Percentiles rank a stretch among this genome's conserved stretches.
These are phyloP conservation scores for Castanea mollissima DNA, from an alignment of 306 rosid genomes.

Conservation along the genomic window DNA sequence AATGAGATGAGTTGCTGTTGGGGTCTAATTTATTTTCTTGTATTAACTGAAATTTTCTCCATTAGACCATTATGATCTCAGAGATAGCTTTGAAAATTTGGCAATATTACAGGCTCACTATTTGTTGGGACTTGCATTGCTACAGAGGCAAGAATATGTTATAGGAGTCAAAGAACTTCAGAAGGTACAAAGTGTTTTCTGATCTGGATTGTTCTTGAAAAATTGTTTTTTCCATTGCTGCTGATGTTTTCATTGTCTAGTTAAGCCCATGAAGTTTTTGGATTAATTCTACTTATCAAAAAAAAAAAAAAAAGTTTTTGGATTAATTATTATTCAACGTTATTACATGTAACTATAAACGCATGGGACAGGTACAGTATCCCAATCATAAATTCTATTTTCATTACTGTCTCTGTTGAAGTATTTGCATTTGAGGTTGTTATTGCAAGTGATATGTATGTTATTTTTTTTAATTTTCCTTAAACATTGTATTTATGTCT, in stretches of 20 bases:
- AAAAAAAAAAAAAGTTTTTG: background rate
- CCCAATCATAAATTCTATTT: background rate
- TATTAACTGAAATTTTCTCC: conserved; percentile 3
- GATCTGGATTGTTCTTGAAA: conserved; percentile 12
- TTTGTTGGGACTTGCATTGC: conserved; percentile 84
- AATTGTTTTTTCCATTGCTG: background rate
- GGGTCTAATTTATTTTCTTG: conserved; percentile 9
- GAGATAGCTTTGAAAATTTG: background rate
- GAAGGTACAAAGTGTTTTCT: conserved; percentile 56
- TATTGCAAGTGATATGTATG: background rate
- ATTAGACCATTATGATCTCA: background rate
- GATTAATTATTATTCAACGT: background rate
- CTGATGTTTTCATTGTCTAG: conserved; percentile 9
- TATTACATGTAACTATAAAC: background rate
- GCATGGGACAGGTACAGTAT: background rate
- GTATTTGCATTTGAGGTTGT: background rate
- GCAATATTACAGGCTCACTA: conserved; percentile 72
- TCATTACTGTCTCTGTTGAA: background rate
- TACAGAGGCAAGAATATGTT: conserved; percentile 49
- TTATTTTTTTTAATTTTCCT: background rate
- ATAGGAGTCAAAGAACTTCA: conserved; percentile 73
- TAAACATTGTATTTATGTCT: background rate
- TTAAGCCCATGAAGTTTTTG: no score
- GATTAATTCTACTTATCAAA: background rate
- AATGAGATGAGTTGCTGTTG: background rate